Base-by-base conservation (phyloP, 1,139 yeast species). In the Taphrina sp. region DNA sequence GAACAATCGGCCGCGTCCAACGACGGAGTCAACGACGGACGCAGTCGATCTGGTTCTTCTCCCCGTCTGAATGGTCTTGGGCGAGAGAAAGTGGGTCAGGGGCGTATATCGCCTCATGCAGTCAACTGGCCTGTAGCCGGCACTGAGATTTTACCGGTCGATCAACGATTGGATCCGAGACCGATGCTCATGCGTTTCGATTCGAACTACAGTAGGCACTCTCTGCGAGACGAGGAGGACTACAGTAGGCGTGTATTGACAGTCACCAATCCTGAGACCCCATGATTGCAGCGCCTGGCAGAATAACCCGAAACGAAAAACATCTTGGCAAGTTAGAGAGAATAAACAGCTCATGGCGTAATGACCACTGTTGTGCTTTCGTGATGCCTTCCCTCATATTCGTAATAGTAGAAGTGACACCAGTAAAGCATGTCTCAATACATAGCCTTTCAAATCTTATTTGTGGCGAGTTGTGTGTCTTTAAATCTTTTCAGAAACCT, bases 221-320 rank as follows among this genome's bases (percentile, higher is more conserved):
- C 86, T n/a, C 70, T 86, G 57, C 84, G 81, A 36, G 95, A 86
- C 67, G 84, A 85, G 61, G 73, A 76, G 58, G 94, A 85, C 67
- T 85, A 85, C 67, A 80, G 87, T 5, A 73, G 95, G 58, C 76
- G 81, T 61, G 83, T 82, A 12, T 72, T 86, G 58, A 76, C 83
- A 56, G 82, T 85, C 31, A 78, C 84, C n/a, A 85, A 85, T 69
- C 87, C 86, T 1, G 71, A 67, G 44, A 57, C 59, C 16, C 56
- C 58, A 12, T 35, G 49, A n/a, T n/a, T n/a, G n/a, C n/a, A n/a
- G n/a, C n/a, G n/a, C n/a, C n/a, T n/a, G n/a, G n/a, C n/a, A n/a
- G n/a, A n/a, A n/a, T n/a, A n/a, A n/a, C n/a, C n/a, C n/a, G n/a
- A n/a, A n/a, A n/a, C n/a, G n/a, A n/a, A n/a, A n/a, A n/a, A n/a